Conservation (phyloP, 2,329 filamentous ascomycete genomes). For the Westerdykella sp. region DNA sequence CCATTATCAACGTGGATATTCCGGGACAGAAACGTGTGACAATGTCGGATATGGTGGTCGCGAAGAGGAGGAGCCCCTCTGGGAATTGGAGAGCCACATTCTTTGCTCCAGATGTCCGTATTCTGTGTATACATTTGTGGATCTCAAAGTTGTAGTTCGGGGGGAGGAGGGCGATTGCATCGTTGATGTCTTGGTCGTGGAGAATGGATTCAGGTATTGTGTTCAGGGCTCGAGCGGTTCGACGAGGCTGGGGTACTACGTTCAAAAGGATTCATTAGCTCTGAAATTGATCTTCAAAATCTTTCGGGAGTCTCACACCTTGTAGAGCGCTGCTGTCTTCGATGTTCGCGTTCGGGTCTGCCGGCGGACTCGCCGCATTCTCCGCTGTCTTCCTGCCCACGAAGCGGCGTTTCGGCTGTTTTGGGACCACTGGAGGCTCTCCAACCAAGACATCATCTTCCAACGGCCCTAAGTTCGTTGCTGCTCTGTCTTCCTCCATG, state of each 20-base stretch:
- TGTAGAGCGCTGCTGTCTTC: conserved; percentile 63
- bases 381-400: conserved; percentile 72
- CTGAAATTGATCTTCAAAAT: conserved; percentile 7
- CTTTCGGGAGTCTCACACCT: conserved; percentile 46
- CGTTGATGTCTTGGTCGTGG: conserved; percentile 76
- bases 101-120: conserved; percentile 71
- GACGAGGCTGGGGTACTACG: conserved; percentile 63
- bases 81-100: conserved; percentile 94
- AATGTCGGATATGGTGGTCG: conserved; percentile 96
- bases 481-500: conserved; percentile 72
- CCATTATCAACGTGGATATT: conserved; percentile 94
- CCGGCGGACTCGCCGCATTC: conserved; percentile 43
- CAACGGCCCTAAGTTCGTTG: conserved; percentile 64
- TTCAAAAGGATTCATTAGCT: neutral
- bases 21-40: conserved; percentile 89
- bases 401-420: conserved; percentile 85
- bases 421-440: conserved; percentile 45
- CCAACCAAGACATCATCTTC: conserved; percentile 57
- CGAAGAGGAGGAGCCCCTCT: conserved; percentile 89
- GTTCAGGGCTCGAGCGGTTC: conserved; percentile 76
- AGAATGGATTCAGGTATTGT: conserved; percentile 84
- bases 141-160: conserved; percentile 99
- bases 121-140: conserved; percentile 93
- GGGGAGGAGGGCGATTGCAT: conserved; percentile 78
- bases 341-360: conserved; percentile 40